These are phyloP conservation scores for Irpex sp. DNA, from an alignment of 1,284 basidiomycete species.

Conservation along the genomic window DNA sequence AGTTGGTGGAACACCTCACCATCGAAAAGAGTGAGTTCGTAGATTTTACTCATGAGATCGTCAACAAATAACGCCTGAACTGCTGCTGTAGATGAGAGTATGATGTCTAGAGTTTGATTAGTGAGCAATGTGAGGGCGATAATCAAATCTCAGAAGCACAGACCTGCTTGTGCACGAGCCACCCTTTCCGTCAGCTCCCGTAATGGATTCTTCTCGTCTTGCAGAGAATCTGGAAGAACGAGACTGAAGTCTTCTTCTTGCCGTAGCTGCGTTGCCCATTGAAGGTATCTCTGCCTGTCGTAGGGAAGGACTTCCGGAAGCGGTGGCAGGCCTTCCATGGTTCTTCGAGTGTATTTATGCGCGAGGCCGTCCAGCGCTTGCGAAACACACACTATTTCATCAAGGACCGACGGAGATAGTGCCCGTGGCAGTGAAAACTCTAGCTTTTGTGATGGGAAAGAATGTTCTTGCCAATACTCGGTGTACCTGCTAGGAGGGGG, in stretches of 20 bases:
- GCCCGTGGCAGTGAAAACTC: not conserved
- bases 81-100: constrained; percentile 9
- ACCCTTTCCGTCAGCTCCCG: constrained; percentile 18
- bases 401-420: not conserved
- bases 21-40: constrained; percentile 17
- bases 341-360: not conserved
- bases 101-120: not conserved
- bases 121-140: not conserved
- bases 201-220: constrained; percentile 8
- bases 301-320: not conserved
- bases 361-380: not conserved
- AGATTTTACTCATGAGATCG: constrained; percentile 20
- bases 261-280: not conserved
- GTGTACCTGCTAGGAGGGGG: constrained; percentile 6
- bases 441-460: constrained; percentile 2
- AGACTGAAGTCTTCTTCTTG: not conserved
- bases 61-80: constrained; percentile 18
- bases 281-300: not conserved
- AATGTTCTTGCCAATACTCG: constrained; percentile 11
- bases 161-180: constrained; percentile 14
- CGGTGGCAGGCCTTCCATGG: not conserved
- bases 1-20: constrained; percentile 15
- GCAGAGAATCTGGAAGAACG: not conserved
- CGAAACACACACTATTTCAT: not conserved
- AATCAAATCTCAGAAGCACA: constrained; percentile 1